A percentile compares a stretch with the other conserved stretches of the same genome.
phyloP scores from a whole-genome alignment of 371 early-diverging fungal genomes.

The Rhizopus delemar region DNA sequence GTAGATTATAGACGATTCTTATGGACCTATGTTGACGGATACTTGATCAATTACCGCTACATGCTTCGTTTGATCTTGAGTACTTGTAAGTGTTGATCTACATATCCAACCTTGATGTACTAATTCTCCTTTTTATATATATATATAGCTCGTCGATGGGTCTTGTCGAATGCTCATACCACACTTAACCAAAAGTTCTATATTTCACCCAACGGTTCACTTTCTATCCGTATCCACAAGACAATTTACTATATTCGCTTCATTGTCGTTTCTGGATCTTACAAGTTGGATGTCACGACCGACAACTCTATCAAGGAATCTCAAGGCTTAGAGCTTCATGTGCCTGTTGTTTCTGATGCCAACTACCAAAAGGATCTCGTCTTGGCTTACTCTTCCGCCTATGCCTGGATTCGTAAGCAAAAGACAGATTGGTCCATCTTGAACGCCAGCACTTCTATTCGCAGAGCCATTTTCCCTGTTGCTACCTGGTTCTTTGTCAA shows the following conservation, averaged over 20 bases:
- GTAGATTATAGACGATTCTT: constrained; percentile 45
- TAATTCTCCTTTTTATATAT: not conserved
- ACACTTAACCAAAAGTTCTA: constrained; percentile 34
- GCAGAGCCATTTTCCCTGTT: constrained; percentile 41
- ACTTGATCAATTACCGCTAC: constrained; percentile 58
- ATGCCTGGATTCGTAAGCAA: constrained; percentile 29
- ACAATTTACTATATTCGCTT: constrained; percentile 36
- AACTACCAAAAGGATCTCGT: constrained; percentile 23
- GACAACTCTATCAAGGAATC: constrained; percentile 19
- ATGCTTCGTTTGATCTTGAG: constrained; percentile 38
- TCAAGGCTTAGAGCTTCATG: constrained; percentile 33
- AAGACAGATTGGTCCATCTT: constrained; percentile 22
- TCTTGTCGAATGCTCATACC: constrained; percentile 31
- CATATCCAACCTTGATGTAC: not conserved
- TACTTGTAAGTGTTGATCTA: constrained; percentile 24
- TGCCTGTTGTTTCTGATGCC: constrained; percentile 34
- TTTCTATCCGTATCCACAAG: constrained; percentile 32
- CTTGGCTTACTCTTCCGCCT: constrained; percentile 20
- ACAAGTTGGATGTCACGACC: constrained; percentile 22
- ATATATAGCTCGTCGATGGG: constrained; percentile 36
- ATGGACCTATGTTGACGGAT: constrained; percentile 55
- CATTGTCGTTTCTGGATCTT: constrained; percentile 17
- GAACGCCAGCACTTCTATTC: constrained; percentile 19
- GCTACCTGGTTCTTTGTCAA: constrained; percentile 49
- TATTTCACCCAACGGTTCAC: constrained; percentile 32